These are phyloP conservation scores for Verticillium albo-atrum DNA, from an alignment of 2,329 filamentous ascomycete species.

Conservation along the genomic window DNA sequence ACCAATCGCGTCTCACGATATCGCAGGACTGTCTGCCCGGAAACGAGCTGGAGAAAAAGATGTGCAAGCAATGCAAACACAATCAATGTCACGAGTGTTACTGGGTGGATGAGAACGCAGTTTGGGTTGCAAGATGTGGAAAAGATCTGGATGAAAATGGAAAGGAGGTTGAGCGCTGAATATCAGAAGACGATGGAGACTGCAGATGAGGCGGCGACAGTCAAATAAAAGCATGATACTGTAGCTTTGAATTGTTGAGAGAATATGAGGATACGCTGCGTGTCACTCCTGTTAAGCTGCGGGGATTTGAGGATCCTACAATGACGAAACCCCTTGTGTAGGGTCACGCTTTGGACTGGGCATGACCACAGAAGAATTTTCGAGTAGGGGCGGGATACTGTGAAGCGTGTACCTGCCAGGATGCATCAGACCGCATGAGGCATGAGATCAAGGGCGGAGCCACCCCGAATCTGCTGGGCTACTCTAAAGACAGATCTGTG, in stretches of 20 bases:
- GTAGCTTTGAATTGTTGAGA: not conserved
- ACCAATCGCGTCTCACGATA: not conserved
- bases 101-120: not conserved
- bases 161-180: not conserved
- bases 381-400: not conserved
- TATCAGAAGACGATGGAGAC: not conserved
- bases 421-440: not conserved
- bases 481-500: not conserved
- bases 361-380: not conserved
- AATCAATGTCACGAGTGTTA: not conserved
- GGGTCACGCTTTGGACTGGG: not conserved
- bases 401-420: not conserved
- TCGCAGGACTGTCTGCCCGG: not conserved
- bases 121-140: not conserved
- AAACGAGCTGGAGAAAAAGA: not conserved
- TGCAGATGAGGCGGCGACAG: not conserved
- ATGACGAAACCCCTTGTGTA: not conserved
- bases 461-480: not conserved
- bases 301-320: not conserved
- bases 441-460: not conserved
- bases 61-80: not conserved
- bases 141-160: not conserved
- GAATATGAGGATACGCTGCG: not conserved
- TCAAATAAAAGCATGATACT: not conserved
- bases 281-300: not conserved